Evolutionary conservation across 129 eudicot genomes (phyloP).

Genomic region (Glebionis coronaria): DNA sequence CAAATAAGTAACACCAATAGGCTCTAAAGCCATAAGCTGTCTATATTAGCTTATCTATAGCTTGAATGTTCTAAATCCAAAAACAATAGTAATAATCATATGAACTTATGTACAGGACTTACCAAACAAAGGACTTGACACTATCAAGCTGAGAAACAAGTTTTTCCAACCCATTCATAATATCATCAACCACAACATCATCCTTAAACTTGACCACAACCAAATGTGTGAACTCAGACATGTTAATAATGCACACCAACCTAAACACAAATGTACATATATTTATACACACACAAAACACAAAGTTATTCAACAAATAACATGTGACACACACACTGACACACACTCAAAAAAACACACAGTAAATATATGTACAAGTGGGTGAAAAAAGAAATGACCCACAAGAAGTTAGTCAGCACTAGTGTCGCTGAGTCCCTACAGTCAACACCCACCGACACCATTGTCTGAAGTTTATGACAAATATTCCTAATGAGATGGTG

Average conservation of each 20-base stretch:
- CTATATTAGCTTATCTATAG: too few species aligned
- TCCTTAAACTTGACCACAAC: conserved; percentile 90
- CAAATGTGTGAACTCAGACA: conserved; percentile 77
- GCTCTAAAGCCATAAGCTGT: too few species aligned
- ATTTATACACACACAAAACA: too few species aligned
- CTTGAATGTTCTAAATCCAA: too few species aligned
- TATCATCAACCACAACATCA: conserved; percentile 64
- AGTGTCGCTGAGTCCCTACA: conserved; percentile 42
- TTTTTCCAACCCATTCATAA: conserved; percentile 77
- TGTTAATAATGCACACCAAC: conserved; percentile 18
- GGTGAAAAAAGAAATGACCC: conserved; percentile 16
- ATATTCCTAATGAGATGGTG: conserved; percentile 8
- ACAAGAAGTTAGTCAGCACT: conserved; percentile 34
- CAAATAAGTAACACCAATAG: too few species aligned
- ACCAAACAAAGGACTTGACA: conserved; percentile 92
- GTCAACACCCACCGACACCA: conserved; percentile 44
- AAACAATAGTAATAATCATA: background rate
- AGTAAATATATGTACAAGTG: conserved; percentile 26
- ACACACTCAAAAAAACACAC: conserved; percentile 19
- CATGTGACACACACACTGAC: conserved; percentile 44
- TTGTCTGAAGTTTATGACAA: conserved; percentile 27
- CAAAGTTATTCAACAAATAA: background rate
- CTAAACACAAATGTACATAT: conserved; percentile 1
- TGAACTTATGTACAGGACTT: conserved; percentile 12
- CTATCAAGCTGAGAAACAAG: conserved; percentile 62